These are phyloP conservation scores for Carex pumila DNA, from an alignment of 176 grass and related monocot species.

Conservation along the genomic window DNA sequence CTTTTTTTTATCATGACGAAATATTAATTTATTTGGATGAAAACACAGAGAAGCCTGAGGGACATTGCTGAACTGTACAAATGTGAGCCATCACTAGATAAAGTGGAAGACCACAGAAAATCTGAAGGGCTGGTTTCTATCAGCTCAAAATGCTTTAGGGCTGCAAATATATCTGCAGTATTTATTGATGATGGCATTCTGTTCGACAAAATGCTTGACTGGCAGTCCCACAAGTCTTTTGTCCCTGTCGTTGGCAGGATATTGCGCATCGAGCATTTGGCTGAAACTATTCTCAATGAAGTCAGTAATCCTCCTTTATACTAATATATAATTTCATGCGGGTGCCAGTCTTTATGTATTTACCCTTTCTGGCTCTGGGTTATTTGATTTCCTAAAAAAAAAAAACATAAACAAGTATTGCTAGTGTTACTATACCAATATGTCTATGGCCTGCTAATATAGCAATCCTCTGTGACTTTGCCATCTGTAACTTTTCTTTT, in stretches of 20 bases:
- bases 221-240: conserved; percentile 62
- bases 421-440: not conserved
- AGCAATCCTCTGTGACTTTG: not conserved
- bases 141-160: conserved; percentile 64
- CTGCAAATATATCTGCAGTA: conserved; percentile 67
- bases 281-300: conserved; percentile 83
- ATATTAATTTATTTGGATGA: not conserved
- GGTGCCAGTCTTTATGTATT: not conserved
- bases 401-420: not conserved
- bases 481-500: not conserved
- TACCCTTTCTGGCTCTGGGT: not conserved
- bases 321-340: not conserved
- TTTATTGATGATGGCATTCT: conserved; percentile 70
- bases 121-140: conserved; percentile 49
- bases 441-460: not conserved
- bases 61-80: conserved; percentile 67
- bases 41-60: conserved; percentile 80
- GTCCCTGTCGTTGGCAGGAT: conserved; percentile 62
- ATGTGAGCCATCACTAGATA: conserved; percentile 49
- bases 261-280: conserved; percentile 71
- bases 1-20: not conserved
- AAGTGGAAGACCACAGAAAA: conserved; percentile 65
- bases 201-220: conserved; percentile 75
- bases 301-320: conserved; percentile 41
- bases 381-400: not conserved